Percentiles rank a stretch among this genome's conserved stretches.
Evolutionary conservation across 495 filamentous ascomycete species (phyloP).

Genomic region (Talaromyces nanjingensis): DNA sequence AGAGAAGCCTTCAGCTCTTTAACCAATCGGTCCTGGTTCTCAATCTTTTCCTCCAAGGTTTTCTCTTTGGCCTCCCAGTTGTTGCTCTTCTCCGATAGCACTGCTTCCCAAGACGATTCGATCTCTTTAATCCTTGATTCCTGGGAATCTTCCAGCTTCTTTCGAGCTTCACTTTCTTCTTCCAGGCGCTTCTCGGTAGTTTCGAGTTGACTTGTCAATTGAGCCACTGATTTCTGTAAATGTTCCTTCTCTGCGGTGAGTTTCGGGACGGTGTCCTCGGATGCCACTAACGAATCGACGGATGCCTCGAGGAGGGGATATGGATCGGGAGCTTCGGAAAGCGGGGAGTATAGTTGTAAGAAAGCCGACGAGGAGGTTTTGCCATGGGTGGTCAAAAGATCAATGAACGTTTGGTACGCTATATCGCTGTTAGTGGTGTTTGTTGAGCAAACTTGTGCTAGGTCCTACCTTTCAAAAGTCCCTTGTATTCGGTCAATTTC

Average conservation of each 20-base stretch:
- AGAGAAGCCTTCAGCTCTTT: constrained; percentile 96
- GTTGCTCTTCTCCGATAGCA: constrained; percentile 88
- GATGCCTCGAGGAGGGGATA: constrained; percentile 95
- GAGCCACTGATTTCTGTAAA: constrained; percentile 68
- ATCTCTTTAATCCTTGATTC: constrained; percentile 77
- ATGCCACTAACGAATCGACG: constrained; percentile 82
- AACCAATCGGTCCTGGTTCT: constrained; percentile 85
- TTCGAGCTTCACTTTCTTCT: constrained; percentile 62
- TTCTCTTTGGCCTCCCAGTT: constrained; percentile 97
- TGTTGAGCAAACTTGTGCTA: not conserved
- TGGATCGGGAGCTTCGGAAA: constrained; percentile 94
- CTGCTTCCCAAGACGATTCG: constrained; percentile 82
- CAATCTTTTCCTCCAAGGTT: constrained; percentile 83
- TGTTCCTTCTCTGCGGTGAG: constrained; percentile 80
- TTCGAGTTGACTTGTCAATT: constrained; percentile 88
- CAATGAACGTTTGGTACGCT: constrained; percentile 97
- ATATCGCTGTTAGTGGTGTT: constrained; percentile 13
- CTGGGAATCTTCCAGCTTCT: constrained; percentile 66
- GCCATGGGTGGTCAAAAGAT: constrained; percentile 87
- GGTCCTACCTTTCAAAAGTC: constrained; percentile 68
- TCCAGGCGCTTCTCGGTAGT: constrained; percentile 71
- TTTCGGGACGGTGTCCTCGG: constrained; percentile 85
- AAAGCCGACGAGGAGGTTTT: constrained; percentile 90
- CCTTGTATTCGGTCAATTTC: constrained; percentile 83
- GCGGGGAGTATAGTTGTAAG: constrained; percentile 80